phyloP scores from a whole-genome alignment of 805 yeast genomes.

The Sungouiozyma ichnusensis region DNA sequence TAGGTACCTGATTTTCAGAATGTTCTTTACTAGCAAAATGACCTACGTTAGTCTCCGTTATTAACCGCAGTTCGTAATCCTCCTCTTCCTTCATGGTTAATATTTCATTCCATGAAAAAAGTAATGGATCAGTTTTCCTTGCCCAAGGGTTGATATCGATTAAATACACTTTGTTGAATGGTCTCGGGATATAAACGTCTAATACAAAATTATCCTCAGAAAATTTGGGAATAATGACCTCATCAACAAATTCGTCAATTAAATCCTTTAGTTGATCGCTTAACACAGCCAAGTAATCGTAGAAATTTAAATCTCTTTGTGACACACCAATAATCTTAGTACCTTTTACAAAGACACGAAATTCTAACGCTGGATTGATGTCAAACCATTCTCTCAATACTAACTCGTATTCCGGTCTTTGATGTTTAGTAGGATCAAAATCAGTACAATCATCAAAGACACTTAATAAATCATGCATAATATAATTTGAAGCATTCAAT shows the following conservation, averaged over 20 bases:
- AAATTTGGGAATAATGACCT: constrained; percentile 37
- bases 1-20: constrained; percentile 85
- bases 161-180: constrained; percentile 52
- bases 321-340: constrained; percentile 58
- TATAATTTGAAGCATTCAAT: constrained; percentile 78
- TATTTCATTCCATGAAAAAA: constrained; percentile 82
- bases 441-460: constrained; percentile 47
- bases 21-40: constrained; percentile 74
- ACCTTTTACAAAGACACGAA: constrained; percentile 70
- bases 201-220: constrained; percentile 51
- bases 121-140: constrained; percentile 63
- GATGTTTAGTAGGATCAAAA: constrained; percentile 13
- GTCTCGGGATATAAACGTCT: constrained; percentile 77
- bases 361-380: constrained; percentile 84
- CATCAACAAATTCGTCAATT: constrained; percentile 47
- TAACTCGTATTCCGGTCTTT: constrained; percentile 42
- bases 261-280: constrained; percentile 36
- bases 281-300: constrained; percentile 52
- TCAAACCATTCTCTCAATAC: constrained; percentile 75
- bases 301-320: constrained; percentile 81
- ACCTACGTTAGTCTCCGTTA: constrained; percentile 58
- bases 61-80: constrained; percentile 50
- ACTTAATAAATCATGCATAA: constrained; percentile 71
- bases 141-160: constrained; percentile 84
- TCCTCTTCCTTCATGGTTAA: constrained; percentile 20